A percentile compares a stretch with the other conserved stretches of the same genome.
phyloP scores from a whole-genome alignment of 1,139 yeast genomes.

The Suhomyces yuchorum region DNA sequence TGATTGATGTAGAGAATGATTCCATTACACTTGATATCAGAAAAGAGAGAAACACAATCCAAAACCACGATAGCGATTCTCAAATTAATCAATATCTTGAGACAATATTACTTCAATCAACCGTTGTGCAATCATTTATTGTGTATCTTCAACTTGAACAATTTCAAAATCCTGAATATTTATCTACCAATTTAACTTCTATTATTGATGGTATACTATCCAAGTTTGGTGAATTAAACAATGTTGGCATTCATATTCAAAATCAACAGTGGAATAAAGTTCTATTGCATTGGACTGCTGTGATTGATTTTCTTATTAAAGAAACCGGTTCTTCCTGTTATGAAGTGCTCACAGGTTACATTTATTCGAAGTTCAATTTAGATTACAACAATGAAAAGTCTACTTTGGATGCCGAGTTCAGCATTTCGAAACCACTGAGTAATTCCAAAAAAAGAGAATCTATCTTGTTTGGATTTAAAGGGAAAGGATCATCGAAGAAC shows the following conservation, averaged over 20 bases:
- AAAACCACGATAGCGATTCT: slow-evolving; percentile 31
- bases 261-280: slow-evolving; percentile 39
- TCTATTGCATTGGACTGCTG: slow-evolving; percentile 33
- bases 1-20: slow-evolving; percentile 23
- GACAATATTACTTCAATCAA: slow-evolving; percentile 31
- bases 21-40: slow-evolving; percentile 19
- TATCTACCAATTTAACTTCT: slow-evolving; percentile 30
- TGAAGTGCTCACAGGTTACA: slow-evolving; percentile 38
- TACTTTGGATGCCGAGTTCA: slow-evolving; percentile 9
- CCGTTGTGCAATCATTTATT: slow-evolving; percentile 38
- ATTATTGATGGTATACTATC: slow-evolving; percentile 36
- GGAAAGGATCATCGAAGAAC: slow-evolving; percentile 24
- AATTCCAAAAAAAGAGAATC: slow-evolving; percentile 28
- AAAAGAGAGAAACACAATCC: slow-evolving; percentile 26
- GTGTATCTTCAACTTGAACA: slow-evolving; percentile 46
- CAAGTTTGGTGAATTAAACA: slow-evolving; percentile 33
- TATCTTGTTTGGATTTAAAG: slow-evolving; percentile 32
- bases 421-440: neutral
- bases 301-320: slow-evolving; percentile 36
- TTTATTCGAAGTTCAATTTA: slow-evolving; percentile 33
- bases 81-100: slow-evolving; percentile 26
- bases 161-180: slow-evolving; percentile 43
- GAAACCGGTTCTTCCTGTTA: slow-evolving; percentile 46
- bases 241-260: slow-evolving; percentile 30
- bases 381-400: slow-evolving; percentile 11